These are phyloP conservation scores for Sedum album DNA, from an alignment of 164 flowering plant species.

Conservation along the genomic window DNA sequence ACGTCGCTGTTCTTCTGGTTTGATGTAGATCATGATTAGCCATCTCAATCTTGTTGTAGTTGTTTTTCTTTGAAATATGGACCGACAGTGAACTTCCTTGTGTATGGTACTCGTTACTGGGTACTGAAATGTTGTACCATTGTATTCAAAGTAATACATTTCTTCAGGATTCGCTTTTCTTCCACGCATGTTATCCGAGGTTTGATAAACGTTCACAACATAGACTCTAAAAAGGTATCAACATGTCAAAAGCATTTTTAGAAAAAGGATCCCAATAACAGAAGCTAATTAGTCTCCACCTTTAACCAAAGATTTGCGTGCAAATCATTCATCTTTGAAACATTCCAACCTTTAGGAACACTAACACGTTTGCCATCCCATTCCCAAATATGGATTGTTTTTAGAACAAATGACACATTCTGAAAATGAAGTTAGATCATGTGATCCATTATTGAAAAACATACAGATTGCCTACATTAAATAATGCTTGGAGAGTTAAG, in stretches of 20 bases:
- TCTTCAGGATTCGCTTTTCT: too few species aligned
- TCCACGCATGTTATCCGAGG: too few species aligned
- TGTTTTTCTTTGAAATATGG: neutral
- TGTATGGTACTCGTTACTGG: neutral
- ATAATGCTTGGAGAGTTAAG: neutral
- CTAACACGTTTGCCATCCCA: neutral
- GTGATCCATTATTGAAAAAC: too few species aligned
- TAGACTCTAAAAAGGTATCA: neutral
- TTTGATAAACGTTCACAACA: too few species aligned
- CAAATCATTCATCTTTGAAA: neutral
- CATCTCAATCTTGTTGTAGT: neutral
- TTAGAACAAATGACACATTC: too few species aligned
- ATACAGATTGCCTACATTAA: neutral
- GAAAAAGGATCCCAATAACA: neutral
- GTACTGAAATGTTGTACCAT: neutral
- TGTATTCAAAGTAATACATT: too few species aligned
- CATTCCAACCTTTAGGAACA: neutral
- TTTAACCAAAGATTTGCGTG: neutral
- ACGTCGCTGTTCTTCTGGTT: slow-evolving; percentile 74
- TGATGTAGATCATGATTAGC: slow-evolving; percentile 37
- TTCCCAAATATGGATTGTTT: too few species aligned
- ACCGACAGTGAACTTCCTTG: neutral
- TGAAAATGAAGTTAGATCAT: too few species aligned
- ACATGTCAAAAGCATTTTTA: neutral
- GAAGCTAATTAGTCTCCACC: too few species aligned